Base-by-base conservation (phyloP, 2,329 filamentous ascomycete genomes). In the Ambrosiella xylebori region DNA sequence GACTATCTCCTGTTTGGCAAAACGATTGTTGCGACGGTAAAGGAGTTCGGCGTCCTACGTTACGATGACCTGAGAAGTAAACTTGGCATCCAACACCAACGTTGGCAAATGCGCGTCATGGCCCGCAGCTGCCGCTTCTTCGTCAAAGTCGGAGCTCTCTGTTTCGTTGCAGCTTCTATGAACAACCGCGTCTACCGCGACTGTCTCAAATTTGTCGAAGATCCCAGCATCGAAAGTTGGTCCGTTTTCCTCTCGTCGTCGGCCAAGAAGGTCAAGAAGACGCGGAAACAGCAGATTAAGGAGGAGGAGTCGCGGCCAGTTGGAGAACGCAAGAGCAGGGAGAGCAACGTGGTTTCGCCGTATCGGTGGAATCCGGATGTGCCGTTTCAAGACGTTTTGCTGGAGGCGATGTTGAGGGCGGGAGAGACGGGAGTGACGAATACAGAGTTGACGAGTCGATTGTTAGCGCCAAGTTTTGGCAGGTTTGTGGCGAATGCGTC, bases 31-130 rank as follows among this genome's bases (percentile, higher is more conserved):
- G 77, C 77, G 15, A 70, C 81, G 5, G 69, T 76, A 60, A 79
- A 77, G 62, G 77, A 78, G 55, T 81, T 78, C 72, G 73, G 71
- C 0, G 75, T 81, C 7, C 75, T 83, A 58, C 74, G 79, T 19
- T 75, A 81, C 60, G 73, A 74, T 36, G 79, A 83, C 61, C 67
- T 82, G 57, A 76, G 80, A 61, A 67, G 68, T 19, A 83, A 83
- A 64, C 69, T 83, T 36, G 78, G 77, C 3, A 73, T 81, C 13
- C 64, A 74, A 1, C 73, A 74, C n/a, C 72, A 74, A 63, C 71
- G 71, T 17, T 80, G 76, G 71, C 76, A 81, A 64, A 81, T 81
- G 78, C 79, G 78, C 63, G 75, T 76, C 6, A 67, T 80, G 45
- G 76, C 79, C 7, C 80, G 79, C 63, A 75, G 76, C 12, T 79